Evolutionary conservation across 208 protist genomes (phyloP), one percentile per base, ranked within the genome.

Genomic region (Trypanosomatidae sp.): DNA sequence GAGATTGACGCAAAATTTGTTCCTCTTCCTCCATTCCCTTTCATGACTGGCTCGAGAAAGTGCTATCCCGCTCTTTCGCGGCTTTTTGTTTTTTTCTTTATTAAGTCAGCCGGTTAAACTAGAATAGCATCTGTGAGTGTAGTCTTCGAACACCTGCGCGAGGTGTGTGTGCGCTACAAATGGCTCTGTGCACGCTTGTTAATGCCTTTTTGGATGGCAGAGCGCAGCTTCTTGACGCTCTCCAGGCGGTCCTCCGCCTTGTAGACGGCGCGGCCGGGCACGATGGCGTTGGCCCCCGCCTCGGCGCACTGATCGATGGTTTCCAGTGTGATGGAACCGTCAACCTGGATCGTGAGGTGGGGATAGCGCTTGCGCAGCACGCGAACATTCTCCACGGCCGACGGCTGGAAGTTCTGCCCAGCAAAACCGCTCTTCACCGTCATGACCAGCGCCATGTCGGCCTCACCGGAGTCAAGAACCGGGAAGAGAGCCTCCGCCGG

Each of bases 361-460:
- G 98, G 95, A 68, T 93, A 94, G 25, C 74, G 80, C 22, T 71
- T 22, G 46, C 98, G 86, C 5, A 99, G 73, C 58, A 80, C 62
- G 36, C 53, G 56, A 13, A 99, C 98, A 81, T 99, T 99, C 66
- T 88, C 83, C 89, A 99, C 96, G 88, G 96, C 96, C 13, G 99
- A 92, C 0, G 70, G 71, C 98, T 99, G 99, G 79, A 99, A 99
- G 3, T 69, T 84, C 85, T 99, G 99, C 13, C 99, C 99, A 17
- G 99, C 99, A 80, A 99, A 99, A 25, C 99, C 99, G 30, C 98
- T 99, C 77, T 99, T 97, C 22, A 99, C 99, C 5, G 98, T 99
- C 98, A 99, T 99, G 53, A 99, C 84, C 46, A 99, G 91, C 50
- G 99, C 90, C 85, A 99, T 98, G 82, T 99, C 98, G 9, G 99